phyloP scores from a whole-genome alignment of 768 basidiomycete genomes.

The Pleurotus cornucopiae region DNA sequence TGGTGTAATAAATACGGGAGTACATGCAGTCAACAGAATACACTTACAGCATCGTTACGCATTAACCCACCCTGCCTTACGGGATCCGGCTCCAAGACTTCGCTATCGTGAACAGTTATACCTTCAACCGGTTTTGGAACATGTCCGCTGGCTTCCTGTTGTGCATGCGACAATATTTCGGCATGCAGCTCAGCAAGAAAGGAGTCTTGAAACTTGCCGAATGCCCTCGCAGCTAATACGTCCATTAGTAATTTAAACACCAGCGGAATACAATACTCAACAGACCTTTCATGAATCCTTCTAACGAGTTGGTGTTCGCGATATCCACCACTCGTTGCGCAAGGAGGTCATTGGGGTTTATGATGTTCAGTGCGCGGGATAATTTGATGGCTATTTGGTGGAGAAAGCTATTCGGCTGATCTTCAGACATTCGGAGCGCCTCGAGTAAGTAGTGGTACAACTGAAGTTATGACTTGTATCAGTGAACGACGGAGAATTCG shows the following conservation, averaged over 20 bases:
- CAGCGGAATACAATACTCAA: slow-evolving; percentile 3
- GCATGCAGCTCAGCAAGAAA: slow-evolving; percentile 76
- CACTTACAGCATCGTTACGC: slow-evolving; percentile 55
- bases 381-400: slow-evolving; percentile 76
- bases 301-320: slow-evolving; percentile 61
- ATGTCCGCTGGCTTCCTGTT: slow-evolving; percentile 55
- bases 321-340: slow-evolving; percentile 78
- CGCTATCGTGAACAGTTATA: slow-evolving; percentile 74
- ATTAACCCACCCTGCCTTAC: slow-evolving; percentile 76
- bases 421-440: neutral
- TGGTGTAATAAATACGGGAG: slow-evolving; percentile 20
- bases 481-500: too few species aligned
- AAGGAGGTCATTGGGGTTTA: slow-evolving; percentile 82
- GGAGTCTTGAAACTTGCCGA: slow-evolving; percentile 82
- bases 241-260: neutral
- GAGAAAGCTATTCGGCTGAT: slow-evolving; percentile 37
- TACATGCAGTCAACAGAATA: neutral
- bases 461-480: too few species aligned
- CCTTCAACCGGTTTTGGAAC: slow-evolving; percentile 63
- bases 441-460: too few species aligned
- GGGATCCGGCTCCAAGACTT: slow-evolving; percentile 80
- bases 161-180: slow-evolving; percentile 70
- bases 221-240: slow-evolving; percentile 63
- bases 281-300: slow-evolving; percentile 68
- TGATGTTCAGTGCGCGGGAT: slow-evolving; percentile 71